Evolutionary conservation across 140 eudicot species (phyloP).

Genomic region (Ambrosia hybrid): DNA sequence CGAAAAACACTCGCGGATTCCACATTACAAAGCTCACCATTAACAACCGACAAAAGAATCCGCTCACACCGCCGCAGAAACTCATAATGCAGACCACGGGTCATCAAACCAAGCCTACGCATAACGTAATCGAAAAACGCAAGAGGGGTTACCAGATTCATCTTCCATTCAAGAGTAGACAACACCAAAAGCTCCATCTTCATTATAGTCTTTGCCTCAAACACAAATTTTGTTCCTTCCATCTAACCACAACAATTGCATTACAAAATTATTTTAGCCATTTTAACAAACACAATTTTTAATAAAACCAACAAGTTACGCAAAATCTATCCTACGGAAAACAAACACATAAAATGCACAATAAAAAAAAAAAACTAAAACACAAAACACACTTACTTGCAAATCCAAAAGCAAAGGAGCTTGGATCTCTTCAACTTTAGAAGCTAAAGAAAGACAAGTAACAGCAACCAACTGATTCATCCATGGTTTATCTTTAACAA

Average conservation of each 20-base stretch:
- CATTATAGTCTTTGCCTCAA: conserved; percentile 76
- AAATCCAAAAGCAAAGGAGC: conserved; percentile 76
- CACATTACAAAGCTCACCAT: conserved; percentile 54
- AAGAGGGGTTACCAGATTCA: conserved; percentile 88
- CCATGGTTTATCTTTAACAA: conserved; percentile 84
- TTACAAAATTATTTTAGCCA: conserved; percentile 22
- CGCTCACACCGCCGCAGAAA: conserved; percentile 64
- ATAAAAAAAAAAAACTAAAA: too few species aligned
- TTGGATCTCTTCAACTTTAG: conserved; percentile 92
- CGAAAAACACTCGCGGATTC: neutral
- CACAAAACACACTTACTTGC: conserved; percentile 49
- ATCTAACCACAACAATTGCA: conserved; percentile 41
- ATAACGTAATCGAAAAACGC: conserved; percentile 68
- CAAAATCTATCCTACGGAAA: neutral
- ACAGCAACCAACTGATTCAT: conserved; percentile 88
- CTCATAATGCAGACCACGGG: conserved; percentile 54
- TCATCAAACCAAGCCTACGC: conserved; percentile 67
- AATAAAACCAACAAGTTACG: neutral
- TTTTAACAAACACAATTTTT: conserved; percentile 36
- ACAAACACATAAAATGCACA: conserved; percentile 41
- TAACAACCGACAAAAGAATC: conserved; percentile 50
- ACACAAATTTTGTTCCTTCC: conserved; percentile 63
- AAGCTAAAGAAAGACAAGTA: conserved; percentile 89
- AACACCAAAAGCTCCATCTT: conserved; percentile 92
- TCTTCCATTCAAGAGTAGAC: conserved; percentile 81